Evolutionary conservation across 2,329 filamentous ascomycete genomes (phyloP).

Genomic region (Microsporum ferrugineum): DNA sequence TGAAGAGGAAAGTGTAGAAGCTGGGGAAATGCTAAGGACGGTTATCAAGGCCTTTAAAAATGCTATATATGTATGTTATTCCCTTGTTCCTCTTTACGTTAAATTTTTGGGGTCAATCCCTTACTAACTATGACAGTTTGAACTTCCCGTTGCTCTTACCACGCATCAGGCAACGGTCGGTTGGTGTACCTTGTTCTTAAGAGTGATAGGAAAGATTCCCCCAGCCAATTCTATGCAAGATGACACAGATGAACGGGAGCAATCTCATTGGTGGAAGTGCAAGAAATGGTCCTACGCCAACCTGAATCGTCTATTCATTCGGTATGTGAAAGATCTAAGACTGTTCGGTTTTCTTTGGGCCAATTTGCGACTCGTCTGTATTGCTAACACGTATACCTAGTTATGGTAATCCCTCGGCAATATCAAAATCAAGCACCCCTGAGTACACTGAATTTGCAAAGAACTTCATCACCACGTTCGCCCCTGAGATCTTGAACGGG

Average conservation of each 20-base stretch:
- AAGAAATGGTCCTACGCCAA: constrained; percentile 99
- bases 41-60: constrained; percentile 97
- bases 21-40: constrained; percentile 90
- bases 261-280: constrained; percentile 98
- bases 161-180: constrained; percentile 75
- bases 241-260: constrained; percentile 72
- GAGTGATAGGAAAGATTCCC: constrained; percentile 73
- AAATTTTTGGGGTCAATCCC: not conserved
- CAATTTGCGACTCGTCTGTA: not conserved
- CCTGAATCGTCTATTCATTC: constrained; percentile 85
- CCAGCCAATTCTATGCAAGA: constrained; percentile 70
- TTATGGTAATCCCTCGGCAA: constrained; percentile 74
- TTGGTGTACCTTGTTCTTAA: constrained; percentile 92
- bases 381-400: constrained; percentile 34
- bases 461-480: constrained; percentile 80
- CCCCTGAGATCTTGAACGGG: constrained; percentile 88
- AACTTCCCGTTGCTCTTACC: constrained; percentile 66
- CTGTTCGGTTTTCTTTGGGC: not conserved
- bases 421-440: constrained; percentile 62
- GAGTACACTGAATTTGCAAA: constrained; percentile 77
- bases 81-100: not conserved
- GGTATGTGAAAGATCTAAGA: constrained; percentile 42
- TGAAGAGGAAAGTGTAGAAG: constrained; percentile 83
- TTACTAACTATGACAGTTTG: constrained; percentile 49
- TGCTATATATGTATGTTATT: constrained; percentile 73